A percentile compares a stretch with the other conserved stretches of the same genome.
Conservation (phyloP, 768 basidiomycete genomes). For the Leccinum ochraceum region DNA sequence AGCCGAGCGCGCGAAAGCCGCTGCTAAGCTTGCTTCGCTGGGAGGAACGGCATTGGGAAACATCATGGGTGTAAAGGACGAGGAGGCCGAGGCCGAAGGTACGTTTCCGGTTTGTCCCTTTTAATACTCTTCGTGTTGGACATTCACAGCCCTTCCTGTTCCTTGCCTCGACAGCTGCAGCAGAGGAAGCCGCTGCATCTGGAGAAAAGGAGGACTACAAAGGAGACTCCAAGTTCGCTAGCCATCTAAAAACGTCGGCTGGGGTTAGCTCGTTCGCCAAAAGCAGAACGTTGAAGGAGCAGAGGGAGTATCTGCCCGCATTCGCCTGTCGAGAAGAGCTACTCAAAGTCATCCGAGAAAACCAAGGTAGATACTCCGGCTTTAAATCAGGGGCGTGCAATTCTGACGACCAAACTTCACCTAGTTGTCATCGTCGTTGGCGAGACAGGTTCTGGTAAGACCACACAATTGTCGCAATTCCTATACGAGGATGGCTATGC, state of each 20-base stretch:
- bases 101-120: slow-evolving; percentile 37
- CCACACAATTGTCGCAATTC: slow-evolving; percentile 94
- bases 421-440: slow-evolving; percentile 93
- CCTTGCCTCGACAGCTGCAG: slow-evolving; percentile 46
- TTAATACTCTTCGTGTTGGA: slow-evolving; percentile 53
- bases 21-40: slow-evolving; percentile 89
- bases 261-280: slow-evolving; percentile 83
- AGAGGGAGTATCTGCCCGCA: slow-evolving; percentile 94
- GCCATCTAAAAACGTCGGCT: slow-evolving; percentile 78
- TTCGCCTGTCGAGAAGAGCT: slow-evolving; percentile 97
- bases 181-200: slow-evolving; percentile 47
- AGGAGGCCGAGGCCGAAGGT: slow-evolving; percentile 92
- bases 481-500: slow-evolving; percentile 98
- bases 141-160: slow-evolving; percentile 70
- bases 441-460: slow-evolving; percentile 99
- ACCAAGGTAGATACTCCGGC: slow-evolving; percentile 69
- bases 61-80: slow-evolving; percentile 95
- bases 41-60: slow-evolving; percentile 96
- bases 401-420: neutral
- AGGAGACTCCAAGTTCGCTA: slow-evolving; percentile 97
- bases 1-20: slow-evolving; percentile 93
- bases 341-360: slow-evolving; percentile 85
- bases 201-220: slow-evolving; percentile 74
- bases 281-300: slow-evolving; percentile 85
- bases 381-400: too few species aligned